Percentiles rank a stretch among this genome's conserved stretches.
phyloP scores from a whole-genome alignment of 768 basidiomycete genomes.

The Postia placenta region DNA sequence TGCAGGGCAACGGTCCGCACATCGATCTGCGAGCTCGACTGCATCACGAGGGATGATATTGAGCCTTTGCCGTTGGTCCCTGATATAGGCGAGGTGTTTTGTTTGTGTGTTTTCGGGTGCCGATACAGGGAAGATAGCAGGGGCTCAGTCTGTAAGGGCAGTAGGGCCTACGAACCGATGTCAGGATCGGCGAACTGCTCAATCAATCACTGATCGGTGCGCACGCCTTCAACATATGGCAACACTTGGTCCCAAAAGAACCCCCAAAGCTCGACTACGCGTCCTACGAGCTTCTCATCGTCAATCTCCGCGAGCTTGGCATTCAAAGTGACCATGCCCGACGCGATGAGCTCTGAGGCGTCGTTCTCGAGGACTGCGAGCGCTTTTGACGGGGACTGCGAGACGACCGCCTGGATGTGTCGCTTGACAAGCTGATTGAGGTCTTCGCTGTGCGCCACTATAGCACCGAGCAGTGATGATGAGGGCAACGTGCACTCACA shows the following conservation, averaged over 20 bases:
- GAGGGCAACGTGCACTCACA: conserved; percentile 40
- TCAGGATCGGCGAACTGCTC: background rate
- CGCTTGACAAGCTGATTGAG: conserved; percentile 76
- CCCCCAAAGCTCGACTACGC: conserved; percentile 84
- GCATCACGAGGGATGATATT: conserved; percentile 25
- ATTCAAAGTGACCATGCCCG: conserved; percentile 90
- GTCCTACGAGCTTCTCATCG: conserved; percentile 68
- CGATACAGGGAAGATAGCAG: conserved; percentile 66
- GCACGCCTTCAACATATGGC: conserved; percentile 82
- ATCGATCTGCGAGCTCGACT: conserved; percentile 56
- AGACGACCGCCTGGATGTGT: conserved; percentile 70
- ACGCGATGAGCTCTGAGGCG: conserved; percentile 74
- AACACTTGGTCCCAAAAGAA: conserved; percentile 92
- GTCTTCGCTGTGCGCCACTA: conserved; percentile 56
- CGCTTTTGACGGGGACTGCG: conserved; percentile 69
- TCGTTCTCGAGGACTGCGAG: conserved; percentile 71
- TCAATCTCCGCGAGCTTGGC: conserved; percentile 73
- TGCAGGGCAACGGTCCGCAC: conserved; percentile 76
- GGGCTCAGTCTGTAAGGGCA: conserved; percentile 58
- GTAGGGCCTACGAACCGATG: conserved; percentile 35
- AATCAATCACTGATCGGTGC: conserved; percentile 36
- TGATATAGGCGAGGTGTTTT: conserved; percentile 46
- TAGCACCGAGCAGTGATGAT: background rate
- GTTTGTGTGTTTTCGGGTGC: conserved; percentile 38
- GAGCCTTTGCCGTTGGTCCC: conserved; percentile 45